Base-by-base conservation (phyloP, 129 eudicot genomes). In the Sambucus nigra region DNA sequence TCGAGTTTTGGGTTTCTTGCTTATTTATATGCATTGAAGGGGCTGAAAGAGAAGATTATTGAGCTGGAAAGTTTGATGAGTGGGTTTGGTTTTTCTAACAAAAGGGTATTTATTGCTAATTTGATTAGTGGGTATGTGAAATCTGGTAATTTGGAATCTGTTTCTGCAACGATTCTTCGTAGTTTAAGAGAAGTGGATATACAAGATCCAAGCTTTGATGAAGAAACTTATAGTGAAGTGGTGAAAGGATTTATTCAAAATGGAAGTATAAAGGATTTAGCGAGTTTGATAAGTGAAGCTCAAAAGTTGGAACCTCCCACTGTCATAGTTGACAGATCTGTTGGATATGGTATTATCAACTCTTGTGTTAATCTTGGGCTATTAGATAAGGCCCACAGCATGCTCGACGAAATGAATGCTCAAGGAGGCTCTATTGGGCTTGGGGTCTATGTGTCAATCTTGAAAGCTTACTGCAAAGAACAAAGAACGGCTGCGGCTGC, bases 401-500 rank as follows among this genome's bases (percentile, higher is more conserved):
- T 85, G 23, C 82, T 91, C 24, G 95, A 91, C 72, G 98, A 91
- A 68, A 81, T 91, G 94, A 85, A 79, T 60, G 70, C 81, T 57
- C 83, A 72, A 56, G 94, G 82, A 19, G 88, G 86, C 60, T 59
- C 48, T 5, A 60, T 79, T 49, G 94, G 98, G 58, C 70, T 91
- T 38, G 98, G 98, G 25, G 98, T 79, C 50, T 85, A 85, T 22
- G 76, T 76, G 45, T 78, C 98, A 11, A 85, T 91, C 55, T 76
- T 91, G 58, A 85, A 77, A 26, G 95, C 95, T 27, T 91, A 85
- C 41, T 61, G 80, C 64, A 81, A 85, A 64, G 81, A 85, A 67
- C 88, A 76, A 28, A 63, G 88, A 46, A 91, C 98, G 23, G 84
- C 98, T 35, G 98, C 85, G 68, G 95, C 95, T 59, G 85, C 95